Percentiles rank a stretch among this genome's conserved stretches.
These are phyloP conservation scores for Auricularia sp. DNA, from an alignment of 768 basidiomycete species.

Conservation along the genomic window DNA sequence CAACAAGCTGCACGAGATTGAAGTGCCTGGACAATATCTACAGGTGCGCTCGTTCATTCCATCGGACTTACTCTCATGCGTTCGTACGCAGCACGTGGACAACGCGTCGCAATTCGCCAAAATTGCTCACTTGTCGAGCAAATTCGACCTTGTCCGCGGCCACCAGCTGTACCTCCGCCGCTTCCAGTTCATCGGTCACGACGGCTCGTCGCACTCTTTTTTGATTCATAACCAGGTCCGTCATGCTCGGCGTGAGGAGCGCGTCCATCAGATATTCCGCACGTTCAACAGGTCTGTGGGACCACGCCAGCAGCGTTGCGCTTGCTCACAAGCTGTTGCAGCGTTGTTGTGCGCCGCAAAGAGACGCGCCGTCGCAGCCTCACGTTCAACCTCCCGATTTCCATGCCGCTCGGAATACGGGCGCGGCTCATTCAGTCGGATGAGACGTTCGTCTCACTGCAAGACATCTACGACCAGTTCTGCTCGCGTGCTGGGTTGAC, in stretches of 20 bases:
- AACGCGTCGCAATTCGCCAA: slow-evolving; percentile 83
- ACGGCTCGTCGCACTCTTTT: slow-evolving; percentile 84
- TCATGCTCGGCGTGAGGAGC: slow-evolving; percentile 84
- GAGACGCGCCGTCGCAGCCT: slow-evolving; percentile 89
- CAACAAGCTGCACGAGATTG: slow-evolving; percentile 93
- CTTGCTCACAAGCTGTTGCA: slow-evolving; percentile 2
- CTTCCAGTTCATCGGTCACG: slow-evolving; percentile 81
- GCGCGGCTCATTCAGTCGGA: slow-evolving; percentile 87
- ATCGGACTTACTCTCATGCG: not conserved
- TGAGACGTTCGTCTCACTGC: slow-evolving; percentile 79
- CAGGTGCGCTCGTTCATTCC: slow-evolving; percentile 45
- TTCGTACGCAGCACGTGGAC: slow-evolving; percentile 70
- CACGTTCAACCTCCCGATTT: slow-evolving; percentile 81
- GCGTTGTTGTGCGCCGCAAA: slow-evolving; percentile 71
- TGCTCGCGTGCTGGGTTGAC: slow-evolving; percentile 66
- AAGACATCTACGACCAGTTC: slow-evolving; percentile 89
- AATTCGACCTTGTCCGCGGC: slow-evolving; percentile 75
- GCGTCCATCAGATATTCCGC: slow-evolving; percentile 86
- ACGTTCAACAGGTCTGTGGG: slow-evolving; percentile 75
- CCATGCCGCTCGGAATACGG: slow-evolving; percentile 50
- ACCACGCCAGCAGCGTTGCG: not conserved
- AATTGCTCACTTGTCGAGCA: slow-evolving; percentile 83
- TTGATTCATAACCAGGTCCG: slow-evolving; percentile 79
- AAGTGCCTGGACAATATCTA: slow-evolving; percentile 97
- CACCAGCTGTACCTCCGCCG: slow-evolving; percentile 83